A percentile compares a stretch with the other conserved stretches of the same genome.
phyloP scores from a whole-genome alignment of 108 stramenopile genomes.

The Conticribra guillardii region DNA sequence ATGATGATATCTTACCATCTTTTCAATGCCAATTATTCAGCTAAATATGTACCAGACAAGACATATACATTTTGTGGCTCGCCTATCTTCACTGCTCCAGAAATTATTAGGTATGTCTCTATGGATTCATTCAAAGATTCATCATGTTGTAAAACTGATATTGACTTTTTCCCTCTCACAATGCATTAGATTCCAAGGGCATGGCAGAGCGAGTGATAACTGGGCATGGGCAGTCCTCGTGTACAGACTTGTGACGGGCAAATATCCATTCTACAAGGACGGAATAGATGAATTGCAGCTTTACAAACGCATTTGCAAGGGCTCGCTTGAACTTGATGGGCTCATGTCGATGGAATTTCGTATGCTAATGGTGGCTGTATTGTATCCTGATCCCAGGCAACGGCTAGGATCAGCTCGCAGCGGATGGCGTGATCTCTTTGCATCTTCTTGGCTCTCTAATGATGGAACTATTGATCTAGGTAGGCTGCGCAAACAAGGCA shows the following conservation, averaged over 20 bases:
- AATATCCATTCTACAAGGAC: constrained; percentile 22
- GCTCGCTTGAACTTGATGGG: constrained; percentile 23
- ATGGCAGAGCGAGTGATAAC: constrained; percentile 4
- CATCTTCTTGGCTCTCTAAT: not conserved
- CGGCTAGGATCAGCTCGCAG: constrained; percentile 14
- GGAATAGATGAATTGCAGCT: constrained; percentile 56
- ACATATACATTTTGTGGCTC: constrained; percentile 25
- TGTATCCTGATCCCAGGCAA: constrained; percentile 14
- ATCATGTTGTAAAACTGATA: not conserved
- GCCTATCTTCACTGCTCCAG: constrained; percentile 30
- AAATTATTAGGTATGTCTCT: constrained; percentile 8
- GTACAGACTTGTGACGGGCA: constrained; percentile 18
- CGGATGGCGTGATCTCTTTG: constrained; percentile 8
- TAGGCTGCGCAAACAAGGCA: not conserved
- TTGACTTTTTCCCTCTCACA: not conserved
- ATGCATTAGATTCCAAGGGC: constrained; percentile 10
- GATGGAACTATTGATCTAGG: constrained; percentile 1
- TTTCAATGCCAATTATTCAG: too few relatives aligned
- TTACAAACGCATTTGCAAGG: constrained; percentile 59
- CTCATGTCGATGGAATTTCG: constrained; percentile 24
- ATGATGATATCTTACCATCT: too few relatives aligned
- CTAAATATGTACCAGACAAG: constrained; percentile 25
- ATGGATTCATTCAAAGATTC: not conserved
- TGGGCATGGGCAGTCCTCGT: constrained; percentile 24
- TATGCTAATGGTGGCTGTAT: constrained; percentile 6